phyloP scores from a whole-genome alignment of 306 rosid genomes.

The Dalbergia cochinchinensis region DNA sequence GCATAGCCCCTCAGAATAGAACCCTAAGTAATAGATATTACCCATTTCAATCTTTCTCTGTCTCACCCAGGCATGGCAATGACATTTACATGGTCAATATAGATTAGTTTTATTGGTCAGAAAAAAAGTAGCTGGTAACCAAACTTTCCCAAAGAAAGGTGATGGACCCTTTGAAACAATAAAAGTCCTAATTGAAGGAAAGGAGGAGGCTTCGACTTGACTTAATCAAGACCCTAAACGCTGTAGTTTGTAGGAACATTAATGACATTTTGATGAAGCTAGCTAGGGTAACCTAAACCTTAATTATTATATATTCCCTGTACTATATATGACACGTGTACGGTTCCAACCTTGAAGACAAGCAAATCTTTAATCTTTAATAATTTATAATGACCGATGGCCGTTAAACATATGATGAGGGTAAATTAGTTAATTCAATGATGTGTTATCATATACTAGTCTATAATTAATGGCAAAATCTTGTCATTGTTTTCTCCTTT shows the following conservation, averaged over 20 bases:
- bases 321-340: slow-evolving; percentile 44
- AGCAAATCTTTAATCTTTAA: slow-evolving; percentile 11
- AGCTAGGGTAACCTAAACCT: slow-evolving; percentile 17
- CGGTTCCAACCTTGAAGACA: neutral
- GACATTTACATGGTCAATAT: slow-evolving; percentile 44
- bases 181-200: slow-evolving; percentile 57
- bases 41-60: slow-evolving; percentile 28
- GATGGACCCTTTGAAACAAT: slow-evolving; percentile 52
- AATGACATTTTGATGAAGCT: slow-evolving; percentile 30
- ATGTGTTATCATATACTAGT: slow-evolving; percentile 16
- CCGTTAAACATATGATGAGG: slow-evolving; percentile 48
- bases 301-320: neutral
- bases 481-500: slow-evolving; percentile 42
- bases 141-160: slow-evolving; percentile 70
- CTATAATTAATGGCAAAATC: neutral
- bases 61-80: slow-evolving; percentile 36
- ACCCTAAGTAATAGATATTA: slow-evolving; percentile 35
- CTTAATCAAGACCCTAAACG: slow-evolving; percentile 57
- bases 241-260: slow-evolving; percentile 21
- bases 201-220: slow-evolving; percentile 58
- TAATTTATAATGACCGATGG: slow-evolving; percentile 18
- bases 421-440: slow-evolving; percentile 38
- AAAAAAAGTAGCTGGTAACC: slow-evolving; percentile 88
- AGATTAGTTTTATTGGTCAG: slow-evolving; percentile 60
- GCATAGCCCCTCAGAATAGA: slow-evolving; percentile 33